Conservation (phyloP, 2,329 filamentous ascomycete species). For the Tricladium varicosporioides region DNA sequence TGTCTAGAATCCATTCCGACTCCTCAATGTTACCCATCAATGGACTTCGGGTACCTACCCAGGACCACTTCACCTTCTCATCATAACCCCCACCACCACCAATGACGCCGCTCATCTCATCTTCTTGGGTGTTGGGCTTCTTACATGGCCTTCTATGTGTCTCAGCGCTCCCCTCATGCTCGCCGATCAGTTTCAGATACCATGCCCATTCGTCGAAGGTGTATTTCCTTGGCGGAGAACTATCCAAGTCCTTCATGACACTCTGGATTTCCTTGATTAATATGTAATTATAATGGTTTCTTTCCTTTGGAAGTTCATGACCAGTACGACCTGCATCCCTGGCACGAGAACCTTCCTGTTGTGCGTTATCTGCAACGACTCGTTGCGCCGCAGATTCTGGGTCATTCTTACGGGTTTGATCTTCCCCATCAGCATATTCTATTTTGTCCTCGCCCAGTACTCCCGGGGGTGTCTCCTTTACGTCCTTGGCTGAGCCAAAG, state of each 20-base stretch:
- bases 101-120: background rate
- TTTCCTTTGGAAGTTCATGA: constrained; percentile 32
- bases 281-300: constrained; percentile 54
- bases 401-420: constrained; percentile 17
- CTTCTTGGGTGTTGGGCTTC: constrained; percentile 11
- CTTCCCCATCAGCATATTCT: no score
- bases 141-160: constrained; percentile 44
- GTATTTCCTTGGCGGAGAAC: constrained; percentile 61
- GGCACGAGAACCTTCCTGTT: constrained; percentile 14
- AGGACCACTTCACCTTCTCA: constrained; percentile 59
- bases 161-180: constrained; percentile 53
- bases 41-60: constrained; percentile 68
- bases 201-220: constrained; percentile 84
- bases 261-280: constrained; percentile 70
- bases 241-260: constrained; percentile 61
- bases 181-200: constrained; percentile 75
- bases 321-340: constrained; percentile 15
- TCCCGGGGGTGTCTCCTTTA: constrained; percentile 41
- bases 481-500: constrained; percentile 38
- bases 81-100: constrained; percentile 29
- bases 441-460: constrained; percentile 37
- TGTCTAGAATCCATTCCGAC: constrained; percentile 70
- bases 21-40: constrained; percentile 68
- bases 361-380: constrained; percentile 7
- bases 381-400: constrained; percentile 25